phyloP scores from a whole-genome alignment of 2,329 filamentous ascomycete species.

The Phaeoacremonium minimum region DNA sequence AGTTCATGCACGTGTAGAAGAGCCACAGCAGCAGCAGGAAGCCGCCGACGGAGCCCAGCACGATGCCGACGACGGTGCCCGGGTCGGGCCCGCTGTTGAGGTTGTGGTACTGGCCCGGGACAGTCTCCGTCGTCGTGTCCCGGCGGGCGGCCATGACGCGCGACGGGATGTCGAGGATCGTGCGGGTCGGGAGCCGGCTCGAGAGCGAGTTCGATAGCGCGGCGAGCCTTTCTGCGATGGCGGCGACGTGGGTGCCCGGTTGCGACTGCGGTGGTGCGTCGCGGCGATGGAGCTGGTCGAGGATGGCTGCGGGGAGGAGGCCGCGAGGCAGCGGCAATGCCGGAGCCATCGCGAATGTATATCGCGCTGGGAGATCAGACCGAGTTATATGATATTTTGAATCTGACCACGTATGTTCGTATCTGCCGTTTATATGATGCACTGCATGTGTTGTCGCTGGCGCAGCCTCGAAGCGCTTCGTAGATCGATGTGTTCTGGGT shows the following conservation, averaged over 20 bases:
- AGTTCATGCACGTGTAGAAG: conserved; percentile 23
- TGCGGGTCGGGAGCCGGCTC: conserved; percentile 2
- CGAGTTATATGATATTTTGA: no score
- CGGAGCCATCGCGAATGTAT: not conserved
- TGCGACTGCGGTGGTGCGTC: conserved; percentile 3
- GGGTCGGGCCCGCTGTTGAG: conserved; percentile 17
- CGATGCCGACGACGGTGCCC: conserved; percentile 34
- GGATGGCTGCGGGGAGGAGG: not conserved
- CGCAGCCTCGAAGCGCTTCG: no score
- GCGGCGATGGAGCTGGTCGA: not conserved
- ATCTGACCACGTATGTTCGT: no score
- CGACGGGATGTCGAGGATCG: conserved; percentile 7
- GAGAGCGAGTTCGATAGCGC: conserved; percentile 2
- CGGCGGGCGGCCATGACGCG: conserved; percentile 11
- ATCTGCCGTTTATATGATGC: no score
- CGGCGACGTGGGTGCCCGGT: conserved; percentile 1
- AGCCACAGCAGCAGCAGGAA: conserved; percentile 28
- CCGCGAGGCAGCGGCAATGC: not conserved
- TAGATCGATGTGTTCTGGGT: no score
- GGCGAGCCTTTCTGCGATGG: conserved; percentile 2
- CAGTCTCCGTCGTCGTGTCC: conserved; percentile 15
- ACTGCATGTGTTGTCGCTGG: no score
- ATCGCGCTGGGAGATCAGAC: no score
- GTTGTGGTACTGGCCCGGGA: conserved; percentile 23
- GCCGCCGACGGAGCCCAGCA: conserved; percentile 37